These are phyloP conservation scores for Sextonia rubra DNA, from an alignment of 164 flowering plant species.

Conservation along the genomic window DNA sequence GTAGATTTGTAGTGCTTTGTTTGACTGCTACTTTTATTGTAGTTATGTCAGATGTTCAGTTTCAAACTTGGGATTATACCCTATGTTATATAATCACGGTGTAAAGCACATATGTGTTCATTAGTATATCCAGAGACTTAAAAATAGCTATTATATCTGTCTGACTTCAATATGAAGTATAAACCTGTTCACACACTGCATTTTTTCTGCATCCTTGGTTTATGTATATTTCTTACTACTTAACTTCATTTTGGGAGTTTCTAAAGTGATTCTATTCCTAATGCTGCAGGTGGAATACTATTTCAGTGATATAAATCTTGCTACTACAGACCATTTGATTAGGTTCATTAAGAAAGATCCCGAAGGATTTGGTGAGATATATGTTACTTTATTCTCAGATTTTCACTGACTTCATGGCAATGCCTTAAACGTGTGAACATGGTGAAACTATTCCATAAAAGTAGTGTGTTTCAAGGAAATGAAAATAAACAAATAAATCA, in stretches of 20 bases:
- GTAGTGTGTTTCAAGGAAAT: too few relatives aligned
- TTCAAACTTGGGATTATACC: too few relatives aligned
- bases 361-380: slow-evolving; percentile 76
- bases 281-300: slow-evolving; percentile 80
- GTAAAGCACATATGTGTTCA: too few relatives aligned
- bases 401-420: not conserved
- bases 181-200: not conserved
- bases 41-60: too few relatives aligned
- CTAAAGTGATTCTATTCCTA: not conserved
- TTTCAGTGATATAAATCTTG: slow-evolving; percentile 92
- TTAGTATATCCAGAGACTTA: too few relatives aligned
- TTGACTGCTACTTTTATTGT: too few relatives aligned
- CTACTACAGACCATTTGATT: slow-evolving; percentile 88
- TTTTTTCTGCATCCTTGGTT: not conserved
- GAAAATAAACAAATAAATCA: too few relatives aligned
- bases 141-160: not conserved
- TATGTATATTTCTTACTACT: not conserved
- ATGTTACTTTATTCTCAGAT: not conserved
- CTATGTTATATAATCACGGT: too few relatives aligned
- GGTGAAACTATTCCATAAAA: too few relatives aligned
- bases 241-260: not conserved
- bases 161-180: not conserved
- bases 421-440: too few relatives aligned
- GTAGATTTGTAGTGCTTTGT: too few relatives aligned
- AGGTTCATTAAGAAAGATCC: slow-evolving; percentile 83